A percentile compares a stretch with the other conserved stretches of the same genome.
These are phyloP conservation scores for Magnusiomyces suaveolens DNA, from an alignment of 1,139 yeast genomes.

Conservation along the genomic window DNA sequence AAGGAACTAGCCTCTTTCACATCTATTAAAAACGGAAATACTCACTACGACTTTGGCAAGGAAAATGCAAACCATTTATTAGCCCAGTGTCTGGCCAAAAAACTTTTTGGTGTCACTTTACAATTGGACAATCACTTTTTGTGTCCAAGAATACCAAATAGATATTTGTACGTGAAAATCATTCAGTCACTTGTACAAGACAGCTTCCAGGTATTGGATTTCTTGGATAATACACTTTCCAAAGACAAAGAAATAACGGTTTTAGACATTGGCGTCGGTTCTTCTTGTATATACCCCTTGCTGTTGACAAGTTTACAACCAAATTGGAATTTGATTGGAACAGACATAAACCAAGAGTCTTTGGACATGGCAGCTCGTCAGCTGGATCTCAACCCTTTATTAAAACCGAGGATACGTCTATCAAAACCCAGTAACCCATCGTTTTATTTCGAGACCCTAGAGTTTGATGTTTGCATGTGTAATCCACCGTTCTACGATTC, in stretches of 20 bases:
- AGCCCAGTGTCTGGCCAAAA: background rate
- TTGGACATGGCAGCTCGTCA: background rate
- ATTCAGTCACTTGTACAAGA: background rate
- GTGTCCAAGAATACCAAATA: conserved; percentile 1
- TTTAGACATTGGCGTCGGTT: conserved; percentile 4
- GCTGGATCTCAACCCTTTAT: background rate
- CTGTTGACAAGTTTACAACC: background rate
- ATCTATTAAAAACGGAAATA: background rate
- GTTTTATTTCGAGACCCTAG: background rate
- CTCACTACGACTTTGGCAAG: background rate
- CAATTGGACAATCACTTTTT: background rate
- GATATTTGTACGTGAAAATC: conserved; percentile 1
- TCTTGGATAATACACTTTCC: background rate
- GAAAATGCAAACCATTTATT: background rate
- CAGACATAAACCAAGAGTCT: background rate
- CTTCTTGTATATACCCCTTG: conserved; percentile 5
- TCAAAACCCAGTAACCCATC: background rate
- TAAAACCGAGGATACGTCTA: background rate
- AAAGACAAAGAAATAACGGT: background rate
- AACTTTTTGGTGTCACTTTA: background rate
- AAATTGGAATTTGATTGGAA: background rate
- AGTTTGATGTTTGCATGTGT: conserved; percentile 1
- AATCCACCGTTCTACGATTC: conserved; percentile 2
- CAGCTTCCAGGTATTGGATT: background rate
- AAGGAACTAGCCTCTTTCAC: background rate